Conservation (phyloP, 164 flowering plant species). For the Nymphaea colorata region DNA sequence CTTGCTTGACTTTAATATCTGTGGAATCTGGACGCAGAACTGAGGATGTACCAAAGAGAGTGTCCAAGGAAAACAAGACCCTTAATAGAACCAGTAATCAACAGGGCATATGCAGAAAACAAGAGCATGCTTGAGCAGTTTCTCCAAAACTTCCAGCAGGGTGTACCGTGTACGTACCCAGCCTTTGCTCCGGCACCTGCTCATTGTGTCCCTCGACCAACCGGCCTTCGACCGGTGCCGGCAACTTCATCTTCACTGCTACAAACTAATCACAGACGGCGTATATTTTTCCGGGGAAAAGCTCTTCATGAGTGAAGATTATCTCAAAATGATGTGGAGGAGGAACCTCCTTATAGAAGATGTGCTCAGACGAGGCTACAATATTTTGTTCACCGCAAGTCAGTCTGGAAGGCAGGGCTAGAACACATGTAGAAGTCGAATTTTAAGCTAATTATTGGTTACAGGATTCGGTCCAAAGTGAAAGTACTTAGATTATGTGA, state of each 20-base stretch:
- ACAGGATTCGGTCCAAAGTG: no score
- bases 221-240: slow-evolving; percentile 46
- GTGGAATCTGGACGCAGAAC: no score
- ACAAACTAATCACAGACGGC: slow-evolving; percentile 35
- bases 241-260: slow-evolving; percentile 43
- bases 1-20: no score
- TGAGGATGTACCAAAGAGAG: slow-evolving; percentile 18
- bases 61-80: slow-evolving; percentile 33
- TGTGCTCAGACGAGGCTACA: slow-evolving; percentile 49
- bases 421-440: no score
- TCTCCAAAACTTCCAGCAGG: slow-evolving; percentile 54
- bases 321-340: slow-evolving; percentile 73
- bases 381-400: slow-evolving; percentile 59
- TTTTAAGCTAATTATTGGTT: no score
- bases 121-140: slow-evolving; percentile 48
- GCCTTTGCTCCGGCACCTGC: slow-evolving; percentile 28
- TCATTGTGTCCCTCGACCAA: slow-evolving; percentile 45
- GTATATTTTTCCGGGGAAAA: slow-evolving; percentile 47
- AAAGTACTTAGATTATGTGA: no score
- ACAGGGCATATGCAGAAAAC: slow-evolving; percentile 47
- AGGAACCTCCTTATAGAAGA: slow-evolving; percentile 37
- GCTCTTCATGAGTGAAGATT: slow-evolving; percentile 50
- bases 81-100: slow-evolving; percentile 43
- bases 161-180: slow-evolving; percentile 49
- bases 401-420: no score